Conservation (phyloP, 2,329 filamentous ascomycete species). For the Sporothrix mexicana region DNA sequence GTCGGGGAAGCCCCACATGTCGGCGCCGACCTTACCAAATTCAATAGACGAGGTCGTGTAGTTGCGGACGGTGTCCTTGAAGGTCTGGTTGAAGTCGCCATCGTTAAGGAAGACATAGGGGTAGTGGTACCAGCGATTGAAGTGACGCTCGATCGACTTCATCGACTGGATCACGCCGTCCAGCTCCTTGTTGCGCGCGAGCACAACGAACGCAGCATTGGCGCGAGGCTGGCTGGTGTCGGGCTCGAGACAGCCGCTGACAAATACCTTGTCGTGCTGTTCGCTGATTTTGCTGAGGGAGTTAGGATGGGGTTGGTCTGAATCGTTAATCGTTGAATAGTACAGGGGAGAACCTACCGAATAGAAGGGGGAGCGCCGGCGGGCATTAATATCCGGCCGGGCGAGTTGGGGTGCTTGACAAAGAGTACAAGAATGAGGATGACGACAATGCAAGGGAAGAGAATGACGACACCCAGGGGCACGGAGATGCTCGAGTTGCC, state of each 20-base stretch:
- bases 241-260: slow-evolving; percentile 83
- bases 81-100: slow-evolving; percentile 92
- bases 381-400: slow-evolving; percentile 83
- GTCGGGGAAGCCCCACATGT: slow-evolving; percentile 96
- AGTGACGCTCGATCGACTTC: slow-evolving; percentile 97
- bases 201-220: slow-evolving; percentile 93
- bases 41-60: slow-evolving; percentile 88
- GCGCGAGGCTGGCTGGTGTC: slow-evolving; percentile 80
- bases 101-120: slow-evolving; percentile 99
- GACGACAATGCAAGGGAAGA: slow-evolving; percentile 91
- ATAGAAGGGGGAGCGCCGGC: slow-evolving; percentile 87
- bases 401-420: slow-evolving; percentile 82
- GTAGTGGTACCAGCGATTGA: slow-evolving; percentile 99
- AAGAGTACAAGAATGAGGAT: slow-evolving; percentile 90
- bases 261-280: slow-evolving; percentile 95
- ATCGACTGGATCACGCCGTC: slow-evolving; percentile 95
- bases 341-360: slow-evolving; percentile 64
- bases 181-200: slow-evolving; percentile 94
- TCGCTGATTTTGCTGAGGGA: slow-evolving; percentile 85
- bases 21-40: slow-evolving; percentile 88
- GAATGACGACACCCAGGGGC: slow-evolving; percentile 86
- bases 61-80: slow-evolving; percentile 85
- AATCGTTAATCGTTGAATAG: too few relatives aligned
- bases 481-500: slow-evolving; percentile 93
- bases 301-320: not conserved